Evolutionary conservation across 495 filamentous ascomycete species (phyloP).

Genomic region (Penicillium subrubescens): DNA sequence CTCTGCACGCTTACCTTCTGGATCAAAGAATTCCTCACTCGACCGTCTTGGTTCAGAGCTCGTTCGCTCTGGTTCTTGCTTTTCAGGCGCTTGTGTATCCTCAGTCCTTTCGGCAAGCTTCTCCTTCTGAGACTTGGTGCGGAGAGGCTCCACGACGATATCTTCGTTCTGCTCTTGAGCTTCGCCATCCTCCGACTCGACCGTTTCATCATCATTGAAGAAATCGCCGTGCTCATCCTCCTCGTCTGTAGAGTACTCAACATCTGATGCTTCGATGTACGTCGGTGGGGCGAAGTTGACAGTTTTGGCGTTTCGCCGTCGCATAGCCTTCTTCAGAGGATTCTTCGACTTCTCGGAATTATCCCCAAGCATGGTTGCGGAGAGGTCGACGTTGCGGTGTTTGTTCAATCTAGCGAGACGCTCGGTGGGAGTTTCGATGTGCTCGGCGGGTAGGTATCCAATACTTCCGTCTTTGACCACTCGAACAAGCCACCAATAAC

Average conservation of each 20-base stretch:
- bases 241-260: slow-evolving; percentile 89
- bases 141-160: slow-evolving; percentile 51
- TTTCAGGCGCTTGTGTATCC: slow-evolving; percentile 25
- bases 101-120: slow-evolving; percentile 36
- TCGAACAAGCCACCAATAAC: slow-evolving; percentile 98
- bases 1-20: slow-evolving; percentile 36
- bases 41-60: slow-evolving; percentile 49
- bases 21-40: slow-evolving; percentile 68
- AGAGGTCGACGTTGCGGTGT: slow-evolving; percentile 95
- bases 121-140: slow-evolving; percentile 43
- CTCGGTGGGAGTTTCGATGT: slow-evolving; percentile 98
- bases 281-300: slow-evolving; percentile 86
- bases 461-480: slow-evolving; percentile 98
- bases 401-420: slow-evolving; percentile 93
- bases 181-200: slow-evolving; percentile 46
- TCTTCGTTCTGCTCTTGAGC: slow-evolving; percentile 40
- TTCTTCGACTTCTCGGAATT: slow-evolving; percentile 87
- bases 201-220: slow-evolving; percentile 54
- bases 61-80: slow-evolving; percentile 32
- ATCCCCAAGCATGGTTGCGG: slow-evolving; percentile 91
- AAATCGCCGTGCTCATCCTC: slow-evolving; percentile 62
- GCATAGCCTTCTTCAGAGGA: slow-evolving; percentile 85
- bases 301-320: slow-evolving; percentile 82
- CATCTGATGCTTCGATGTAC: slow-evolving; percentile 87
- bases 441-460: slow-evolving; percentile 94